Conservation (phyloP, 2,329 filamentous ascomycete species). For the Penicillium decumbens region DNA sequence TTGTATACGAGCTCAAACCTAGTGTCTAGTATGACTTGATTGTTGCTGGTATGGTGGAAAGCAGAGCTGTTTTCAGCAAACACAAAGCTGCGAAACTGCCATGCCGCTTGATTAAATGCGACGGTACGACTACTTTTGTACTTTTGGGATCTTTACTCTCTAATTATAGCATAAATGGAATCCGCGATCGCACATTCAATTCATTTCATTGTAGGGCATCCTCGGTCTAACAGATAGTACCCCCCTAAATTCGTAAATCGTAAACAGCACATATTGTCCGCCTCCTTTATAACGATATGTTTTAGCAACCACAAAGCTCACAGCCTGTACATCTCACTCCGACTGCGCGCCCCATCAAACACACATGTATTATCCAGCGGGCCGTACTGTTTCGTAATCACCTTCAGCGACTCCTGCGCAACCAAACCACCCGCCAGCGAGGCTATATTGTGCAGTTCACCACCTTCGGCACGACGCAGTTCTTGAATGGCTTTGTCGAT, state of each 20-base stretch:
- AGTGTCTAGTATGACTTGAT: background rate
- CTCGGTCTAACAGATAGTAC: background rate
- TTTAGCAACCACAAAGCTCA: slow-evolving; percentile 18
- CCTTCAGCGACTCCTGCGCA: slow-evolving; percentile 95
- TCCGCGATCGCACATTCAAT: background rate
- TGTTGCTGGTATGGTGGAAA: background rate
- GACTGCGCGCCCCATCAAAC: slow-evolving; percentile 58
- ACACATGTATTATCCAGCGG: slow-evolving; percentile 61
- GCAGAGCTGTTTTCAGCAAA: background rate
- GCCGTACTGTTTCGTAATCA: slow-evolving; percentile 61
- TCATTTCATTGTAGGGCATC: background rate
- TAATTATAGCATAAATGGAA: too few species aligned
- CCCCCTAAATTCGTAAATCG: background rate
- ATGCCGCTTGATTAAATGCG: background rate
- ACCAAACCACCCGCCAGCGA: slow-evolving; percentile 84
- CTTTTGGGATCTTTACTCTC: too few species aligned
- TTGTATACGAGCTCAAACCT: background rate
- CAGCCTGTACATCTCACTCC: slow-evolving; percentile 50
- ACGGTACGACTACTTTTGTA: background rate
- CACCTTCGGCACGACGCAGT: slow-evolving; percentile 70
- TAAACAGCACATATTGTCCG: background rate
- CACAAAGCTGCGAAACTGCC: background rate
- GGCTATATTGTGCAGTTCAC: slow-evolving; percentile 88
- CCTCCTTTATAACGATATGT: background rate
- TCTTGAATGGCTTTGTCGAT: slow-evolving; percentile 58